phyloP scores from a whole-genome alignment of 306 rosid species.

The Prinsepia uniflora region DNA sequence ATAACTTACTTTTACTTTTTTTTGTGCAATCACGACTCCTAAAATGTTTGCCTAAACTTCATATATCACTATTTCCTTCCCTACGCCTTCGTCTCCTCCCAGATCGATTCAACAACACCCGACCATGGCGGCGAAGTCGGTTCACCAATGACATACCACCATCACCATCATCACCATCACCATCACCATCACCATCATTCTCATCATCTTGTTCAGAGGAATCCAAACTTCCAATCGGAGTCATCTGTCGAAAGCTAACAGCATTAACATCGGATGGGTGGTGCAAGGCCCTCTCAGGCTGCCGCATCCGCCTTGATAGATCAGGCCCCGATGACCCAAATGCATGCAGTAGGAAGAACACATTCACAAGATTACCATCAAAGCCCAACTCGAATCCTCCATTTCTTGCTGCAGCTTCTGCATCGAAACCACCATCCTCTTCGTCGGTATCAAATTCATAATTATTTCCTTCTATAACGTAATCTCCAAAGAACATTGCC shows the following conservation, averaged over 20 bases:
- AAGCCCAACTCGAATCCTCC: slow-evolving; percentile 64
- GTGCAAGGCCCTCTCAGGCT: slow-evolving; percentile 43
- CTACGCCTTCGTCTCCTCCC: slow-evolving; percentile 81
- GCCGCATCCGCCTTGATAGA: slow-evolving; percentile 53
- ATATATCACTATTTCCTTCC: slow-evolving; percentile 38
- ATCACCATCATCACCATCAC: slow-evolving; percentile 27
- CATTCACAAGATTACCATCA: slow-evolving; percentile 69
- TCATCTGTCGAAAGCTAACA: slow-evolving; percentile 27
- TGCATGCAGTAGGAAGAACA: slow-evolving; percentile 80
- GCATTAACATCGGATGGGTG: slow-evolving; percentile 38
- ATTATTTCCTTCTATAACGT: slow-evolving; percentile 76
- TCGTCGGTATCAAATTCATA: slow-evolving; percentile 55
- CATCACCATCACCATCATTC: slow-evolving; percentile 25
- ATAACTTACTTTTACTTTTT: slow-evolving; percentile 29
- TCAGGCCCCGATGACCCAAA: slow-evolving; percentile 66
- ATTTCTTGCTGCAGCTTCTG: slow-evolving; percentile 47
- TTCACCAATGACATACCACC: slow-evolving; percentile 65
- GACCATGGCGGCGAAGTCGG: slow-evolving; percentile 67
- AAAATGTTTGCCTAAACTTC: slow-evolving; percentile 32
- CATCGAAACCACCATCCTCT: slow-evolving; percentile 52
- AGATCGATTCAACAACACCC: slow-evolving; percentile 64
- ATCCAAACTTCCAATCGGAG: slow-evolving; percentile 41
- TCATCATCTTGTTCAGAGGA: slow-evolving; percentile 52
- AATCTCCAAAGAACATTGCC: slow-evolving; percentile 90
- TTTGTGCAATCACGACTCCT: slow-evolving; percentile 34